These are phyloP conservation scores for Annulohypoxylon maeteangense DNA, from an alignment of 495 filamentous ascomycete genomes.

Conservation along the genomic window DNA sequence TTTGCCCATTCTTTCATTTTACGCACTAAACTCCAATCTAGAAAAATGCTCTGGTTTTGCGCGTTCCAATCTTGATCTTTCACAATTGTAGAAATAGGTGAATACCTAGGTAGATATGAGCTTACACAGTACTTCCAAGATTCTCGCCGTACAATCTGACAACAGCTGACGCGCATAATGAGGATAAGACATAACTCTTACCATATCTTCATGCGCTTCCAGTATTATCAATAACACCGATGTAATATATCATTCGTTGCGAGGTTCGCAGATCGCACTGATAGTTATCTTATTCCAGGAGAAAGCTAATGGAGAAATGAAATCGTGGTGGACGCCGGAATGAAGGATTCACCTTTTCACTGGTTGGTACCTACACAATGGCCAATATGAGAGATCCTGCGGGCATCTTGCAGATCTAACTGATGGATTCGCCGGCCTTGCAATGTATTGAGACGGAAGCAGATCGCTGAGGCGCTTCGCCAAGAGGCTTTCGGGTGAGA, in stretches of 20 bases:
- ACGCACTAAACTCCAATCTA: not conserved
- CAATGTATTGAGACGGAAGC: conserved; percentile 17
- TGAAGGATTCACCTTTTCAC: not conserved
- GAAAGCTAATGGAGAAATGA: not conserved
- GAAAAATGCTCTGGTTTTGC: not conserved
- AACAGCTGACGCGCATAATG: not conserved
- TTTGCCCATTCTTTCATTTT: conserved; percentile 15
- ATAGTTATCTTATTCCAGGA: not conserved
- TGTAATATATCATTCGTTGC: conserved; percentile 1
- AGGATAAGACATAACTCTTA: not conserved
- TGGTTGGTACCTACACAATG: not conserved
- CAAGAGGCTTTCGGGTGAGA: not conserved
- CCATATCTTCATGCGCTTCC: not conserved
- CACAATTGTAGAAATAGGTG: not conserved
- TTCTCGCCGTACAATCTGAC: too few relatives aligned
- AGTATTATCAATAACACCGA: not conserved
- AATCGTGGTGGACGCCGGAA: not conserved
- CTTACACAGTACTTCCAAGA: too few relatives aligned
- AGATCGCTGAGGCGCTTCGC: conserved; percentile 12
- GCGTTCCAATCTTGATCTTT: not conserved
- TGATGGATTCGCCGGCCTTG: conserved; percentile 12
- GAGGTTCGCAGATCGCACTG: not conserved
- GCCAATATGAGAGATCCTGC: conserved; percentile 17
- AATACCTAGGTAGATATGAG: not conserved
- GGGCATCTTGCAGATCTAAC: not conserved